A percentile compares a stretch with the other conserved stretches of the same genome.
phyloP scores from a whole-genome alignment of 1,139 yeast species.

The Yamadazyma friedrichii region DNA sequence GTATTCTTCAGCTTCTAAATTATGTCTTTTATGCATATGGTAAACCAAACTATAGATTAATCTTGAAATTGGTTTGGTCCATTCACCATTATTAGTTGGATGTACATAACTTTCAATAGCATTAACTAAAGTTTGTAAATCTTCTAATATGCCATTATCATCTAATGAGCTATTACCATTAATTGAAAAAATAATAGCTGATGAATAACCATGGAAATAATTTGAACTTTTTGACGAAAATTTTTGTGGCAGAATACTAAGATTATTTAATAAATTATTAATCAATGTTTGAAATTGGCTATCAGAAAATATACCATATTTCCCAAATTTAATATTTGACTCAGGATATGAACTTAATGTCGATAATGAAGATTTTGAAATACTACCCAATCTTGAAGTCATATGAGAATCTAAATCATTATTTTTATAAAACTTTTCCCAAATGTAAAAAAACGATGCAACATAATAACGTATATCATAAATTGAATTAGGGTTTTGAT shows the following conservation, averaged over 20 bases:
- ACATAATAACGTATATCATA: slow-evolving; percentile 54
- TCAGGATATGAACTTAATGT: slow-evolving; percentile 26
- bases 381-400: slow-evolving; percentile 63
- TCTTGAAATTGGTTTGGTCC: slow-evolving; percentile 75
- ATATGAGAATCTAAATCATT: slow-evolving; percentile 65
- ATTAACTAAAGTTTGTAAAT: slow-evolving; percentile 55
- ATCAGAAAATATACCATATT: slow-evolving; percentile 61
- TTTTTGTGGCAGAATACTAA: slow-evolving; percentile 44
- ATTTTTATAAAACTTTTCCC: slow-evolving; percentile 63
- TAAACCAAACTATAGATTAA: slow-evolving; percentile 55
- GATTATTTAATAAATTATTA: slow-evolving; percentile 54
- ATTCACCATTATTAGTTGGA: slow-evolving; percentile 85
- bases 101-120: slow-evolving; percentile 85
- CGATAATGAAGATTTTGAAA: slow-evolving; percentile 51
- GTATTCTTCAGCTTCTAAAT: slow-evolving; percentile 43
- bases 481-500: slow-evolving; percentile 21
- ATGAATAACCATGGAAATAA: slow-evolving; percentile 59
- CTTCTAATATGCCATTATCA: slow-evolving; percentile 50
- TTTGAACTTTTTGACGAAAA: slow-evolving; percentile 39
- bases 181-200: slow-evolving; percentile 64
- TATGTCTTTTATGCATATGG: slow-evolving; percentile 58
- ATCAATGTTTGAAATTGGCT: slow-evolving; percentile 61
- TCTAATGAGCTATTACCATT: slow-evolving; percentile 45
- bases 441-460: slow-evolving; percentile 69
- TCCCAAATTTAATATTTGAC: slow-evolving; percentile 20